These are phyloP conservation scores for Microthlaspi erraticum DNA, from an alignment of 345 rosid species.

Conservation along the genomic window DNA sequence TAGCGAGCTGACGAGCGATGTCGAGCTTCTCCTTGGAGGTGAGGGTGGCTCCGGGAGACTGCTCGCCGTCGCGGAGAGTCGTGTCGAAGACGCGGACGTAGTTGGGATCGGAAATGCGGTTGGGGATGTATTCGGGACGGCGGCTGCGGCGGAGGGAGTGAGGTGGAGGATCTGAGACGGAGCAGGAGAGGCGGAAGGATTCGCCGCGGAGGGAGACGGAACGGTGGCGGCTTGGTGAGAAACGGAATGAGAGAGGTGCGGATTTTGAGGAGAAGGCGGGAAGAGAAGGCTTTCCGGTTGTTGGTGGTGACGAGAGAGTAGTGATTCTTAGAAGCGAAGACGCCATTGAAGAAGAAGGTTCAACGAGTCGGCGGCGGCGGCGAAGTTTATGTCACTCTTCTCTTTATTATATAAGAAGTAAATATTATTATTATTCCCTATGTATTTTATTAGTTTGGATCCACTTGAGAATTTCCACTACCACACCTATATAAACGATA, in stretches of 20 bases:
- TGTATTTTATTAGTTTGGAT: background rate
- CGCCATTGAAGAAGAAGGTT: conserved; percentile 39
- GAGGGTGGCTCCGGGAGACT: conserved; percentile 95
- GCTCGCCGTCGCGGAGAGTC: conserved; percentile 98
- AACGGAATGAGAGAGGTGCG: conserved; percentile 32
- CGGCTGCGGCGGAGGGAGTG: conserved; percentile 30
- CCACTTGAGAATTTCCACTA: conserved; percentile 2
- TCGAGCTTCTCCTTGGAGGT: conserved; percentile 89
- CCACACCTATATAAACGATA: background rate
- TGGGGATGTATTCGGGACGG: conserved; percentile 77
- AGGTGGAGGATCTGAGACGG: conserved; percentile 45
- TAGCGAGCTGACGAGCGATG: conserved; percentile 86
- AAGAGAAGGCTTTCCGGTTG: conserved; percentile 25
- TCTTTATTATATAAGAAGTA: too few relatives aligned
- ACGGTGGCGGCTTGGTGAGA: conserved; percentile 28
- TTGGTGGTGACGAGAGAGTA: conserved; percentile 31
- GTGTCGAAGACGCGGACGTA: conserved; percentile 93
- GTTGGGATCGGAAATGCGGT: conserved; percentile 68
- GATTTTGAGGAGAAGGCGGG: conserved; percentile 19
- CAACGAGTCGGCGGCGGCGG: conserved; percentile 34
- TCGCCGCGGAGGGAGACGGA: conserved; percentile 24
- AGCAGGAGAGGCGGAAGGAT: conserved; percentile 39
- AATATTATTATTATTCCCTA: too few relatives aligned
- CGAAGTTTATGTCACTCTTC: conserved; percentile 24
- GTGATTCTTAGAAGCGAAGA: conserved; percentile 41